Base-by-base conservation (phyloP, 192 early-diverging fungal species). In the Irineochytrium annulatum region DNA sequence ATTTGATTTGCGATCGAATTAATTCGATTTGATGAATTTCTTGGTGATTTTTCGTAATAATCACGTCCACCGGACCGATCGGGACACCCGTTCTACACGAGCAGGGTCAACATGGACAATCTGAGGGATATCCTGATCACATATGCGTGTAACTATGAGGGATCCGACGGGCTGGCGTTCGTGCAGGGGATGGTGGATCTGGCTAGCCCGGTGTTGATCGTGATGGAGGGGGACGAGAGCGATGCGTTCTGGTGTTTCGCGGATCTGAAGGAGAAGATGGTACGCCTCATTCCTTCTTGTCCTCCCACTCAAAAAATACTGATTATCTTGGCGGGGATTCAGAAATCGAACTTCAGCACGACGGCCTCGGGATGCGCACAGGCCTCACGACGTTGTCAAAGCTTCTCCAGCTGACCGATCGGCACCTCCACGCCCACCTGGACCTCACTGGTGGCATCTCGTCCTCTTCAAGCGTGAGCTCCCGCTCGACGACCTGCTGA, bases 161-260 rank as follows among this genome's bases (percentile, higher is more conserved):
- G 46, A 4, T 51, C 44, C 16, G 63, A 65, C 29, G 13, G 45
- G 17, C 44, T 65, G 17, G 92, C 91, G 19, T 97, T 93, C 60
- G 95, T 97, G 0, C 95, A 99, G 70, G 97, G 97, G 5, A 98
- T 98, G 95, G 86, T 81, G 17, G 97, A 99, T 62, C 77, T 99
- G n/a, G 73, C 91, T 34, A 83, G 91, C 16, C 93, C 95, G 6
- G 74, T 98, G 3, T 89, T 91, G 77, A 90, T 86, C 11, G 87
- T 92, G 1, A 86, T 93, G 67, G 73, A 81, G 41, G 63, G 63
- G 13, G 90, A 96, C 62, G 96, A 97, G 74, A 81, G 80, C 20
- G 77, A 94, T 30, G 81, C 93, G 0, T 99, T 99, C 62, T 99
- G 93, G 92, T 87, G 88, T 26, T 97, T 97, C 71, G 82, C 82